Percentiles rank a stretch among this genome's conserved stretches.
phyloP scores from a whole-genome alignment of 1,139 yeast species.

The Casaregolazyma suthepensis region DNA sequence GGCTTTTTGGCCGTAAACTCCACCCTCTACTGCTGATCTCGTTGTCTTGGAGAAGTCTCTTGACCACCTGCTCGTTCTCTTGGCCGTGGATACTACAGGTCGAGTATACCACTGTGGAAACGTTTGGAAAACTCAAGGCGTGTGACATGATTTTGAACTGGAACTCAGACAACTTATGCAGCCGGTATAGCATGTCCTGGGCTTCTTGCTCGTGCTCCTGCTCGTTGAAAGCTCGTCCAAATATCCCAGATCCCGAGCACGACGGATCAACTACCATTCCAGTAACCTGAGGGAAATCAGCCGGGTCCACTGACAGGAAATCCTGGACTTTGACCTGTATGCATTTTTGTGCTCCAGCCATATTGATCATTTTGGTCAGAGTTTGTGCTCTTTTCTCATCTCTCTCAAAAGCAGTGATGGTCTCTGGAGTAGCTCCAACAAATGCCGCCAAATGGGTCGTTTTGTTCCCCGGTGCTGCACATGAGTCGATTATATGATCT shows the following conservation, averaged over 20 bases:
- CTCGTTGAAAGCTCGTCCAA: constrained; percentile 69
- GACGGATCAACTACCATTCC: constrained; percentile 94
- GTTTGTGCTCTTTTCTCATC: constrained; percentile 66
- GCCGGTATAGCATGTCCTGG: constrained; percentile 45
- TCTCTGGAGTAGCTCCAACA: constrained; percentile 32
- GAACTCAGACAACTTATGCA: constrained; percentile 71
- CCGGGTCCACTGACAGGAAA: constrained; percentile 65
- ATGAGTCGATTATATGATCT: constrained; percentile 68
- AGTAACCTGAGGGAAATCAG: constrained; percentile 57
- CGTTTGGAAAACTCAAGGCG: constrained; percentile 76
- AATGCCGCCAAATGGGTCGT: constrained; percentile 86
- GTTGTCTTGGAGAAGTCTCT: constrained; percentile 61
- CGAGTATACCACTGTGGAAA: constrained; percentile 77
- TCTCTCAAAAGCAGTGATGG: constrained; percentile 80
- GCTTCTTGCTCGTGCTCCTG: constrained; percentile 28
- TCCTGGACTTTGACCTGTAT: constrained; percentile 75
- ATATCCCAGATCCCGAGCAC: constrained; percentile 96
- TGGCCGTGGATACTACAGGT: constrained; percentile 93
- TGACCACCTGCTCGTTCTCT: constrained; percentile 89
- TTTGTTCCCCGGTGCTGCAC: constrained; percentile 98
- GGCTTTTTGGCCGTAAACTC: constrained; percentile 55
- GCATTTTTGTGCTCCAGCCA: constrained; percentile 63
- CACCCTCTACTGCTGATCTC: constrained; percentile 63
- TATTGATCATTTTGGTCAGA: constrained; percentile 69
- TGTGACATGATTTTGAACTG: constrained; percentile 84